These are phyloP conservation scores for Starmerella vaccinii DNA, from an alignment of 805 yeast species.

Conservation along the genomic window DNA sequence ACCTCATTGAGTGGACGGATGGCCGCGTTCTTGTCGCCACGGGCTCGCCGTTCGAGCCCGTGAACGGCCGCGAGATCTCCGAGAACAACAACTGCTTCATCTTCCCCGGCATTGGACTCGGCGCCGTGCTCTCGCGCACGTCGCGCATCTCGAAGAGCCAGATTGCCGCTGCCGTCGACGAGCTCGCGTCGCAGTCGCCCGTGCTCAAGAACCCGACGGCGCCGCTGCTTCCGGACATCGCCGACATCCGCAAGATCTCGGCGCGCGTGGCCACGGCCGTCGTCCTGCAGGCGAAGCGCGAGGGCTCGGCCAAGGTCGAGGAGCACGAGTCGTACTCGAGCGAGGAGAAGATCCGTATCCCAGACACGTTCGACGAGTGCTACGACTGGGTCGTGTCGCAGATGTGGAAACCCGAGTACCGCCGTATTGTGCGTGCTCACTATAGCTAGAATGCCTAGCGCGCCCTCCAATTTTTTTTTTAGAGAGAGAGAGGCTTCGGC, in stretches of 20 bases:
- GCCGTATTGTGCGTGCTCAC: slow-evolving; percentile 36
- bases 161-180: slow-evolving; percentile 93
- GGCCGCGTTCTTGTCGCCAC: slow-evolving; percentile 87
- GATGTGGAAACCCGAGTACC: slow-evolving; percentile 91
- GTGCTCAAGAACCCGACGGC: slow-evolving; percentile 55
- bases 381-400: slow-evolving; percentile 65
- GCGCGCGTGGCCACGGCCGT: slow-evolving; percentile 91
- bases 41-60: slow-evolving; percentile 94
- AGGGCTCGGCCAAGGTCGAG: slow-evolving; percentile 73
- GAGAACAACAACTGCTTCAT: slow-evolving; percentile 95
- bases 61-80: slow-evolving; percentile 75
- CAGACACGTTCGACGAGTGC: slow-evolving; percentile 69
- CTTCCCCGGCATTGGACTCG: slow-evolving; percentile 95
- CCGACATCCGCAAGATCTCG: slow-evolving; percentile 75
- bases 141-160: slow-evolving; percentile 72
- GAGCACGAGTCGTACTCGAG: slow-evolving; percentile 57
- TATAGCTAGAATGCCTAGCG: not conserved
- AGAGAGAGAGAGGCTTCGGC: too few species aligned
- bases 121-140: slow-evolving; percentile 82
- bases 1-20: slow-evolving; percentile 83
- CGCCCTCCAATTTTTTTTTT: too few species aligned
- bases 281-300: slow-evolving; percentile 72
- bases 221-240: slow-evolving; percentile 78
- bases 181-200: slow-evolving; percentile 75
- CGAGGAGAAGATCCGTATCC: slow-evolving; percentile 56